Base-by-base conservation (phyloP, 768 basidiomycete genomes). In the Boletus edulis region DNA sequence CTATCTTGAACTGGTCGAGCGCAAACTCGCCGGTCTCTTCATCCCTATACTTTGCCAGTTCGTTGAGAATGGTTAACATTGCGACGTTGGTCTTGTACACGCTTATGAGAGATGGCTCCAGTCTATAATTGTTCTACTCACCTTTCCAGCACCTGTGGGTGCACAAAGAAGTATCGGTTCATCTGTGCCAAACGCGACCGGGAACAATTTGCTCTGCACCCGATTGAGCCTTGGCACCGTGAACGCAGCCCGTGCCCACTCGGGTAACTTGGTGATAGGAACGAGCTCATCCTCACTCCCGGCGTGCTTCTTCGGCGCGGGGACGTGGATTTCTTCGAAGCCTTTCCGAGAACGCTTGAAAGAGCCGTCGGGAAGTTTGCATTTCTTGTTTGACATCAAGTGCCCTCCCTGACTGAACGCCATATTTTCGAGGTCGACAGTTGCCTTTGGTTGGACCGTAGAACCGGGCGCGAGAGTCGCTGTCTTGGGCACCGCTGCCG, bases 131-230 rank as follows among this genome's bases (percentile, higher is more conserved):
- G 34, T 5, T 20, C 14, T n/a, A 54, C 83, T 56, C 62, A 93
- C 95, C 85, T 99, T 99, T 59, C 97, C 97, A 13, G 96, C 97
- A 70, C 97, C 96, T 1, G 97, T 98, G 5, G 97, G 97, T 0
- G 97, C 97, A 74, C 97, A 99, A 31, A 99, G 84, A 27, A 99
- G 75, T 56, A 98, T 81, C 0, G 96, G 96, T 61, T 98, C 95
- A 60, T 98, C 94, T 0, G 92, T 90, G 0, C 91, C 92, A 69
- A 98, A 98, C 0, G 96, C 96, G 52, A 93, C 75, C 1, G 97
- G 95, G 73, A 79, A 99, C 10, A 97, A 75, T 72, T 91, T 93
- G 77, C 90, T 93, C 74, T 99, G 97, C 10, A 98, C 82, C 17
- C 91, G 84, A 71, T 98, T 99, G 40, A 98, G 81, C 51, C 76